Base-by-base conservation (phyloP, 495 filamentous ascomycete species). In the Penicillium manginii region DNA sequence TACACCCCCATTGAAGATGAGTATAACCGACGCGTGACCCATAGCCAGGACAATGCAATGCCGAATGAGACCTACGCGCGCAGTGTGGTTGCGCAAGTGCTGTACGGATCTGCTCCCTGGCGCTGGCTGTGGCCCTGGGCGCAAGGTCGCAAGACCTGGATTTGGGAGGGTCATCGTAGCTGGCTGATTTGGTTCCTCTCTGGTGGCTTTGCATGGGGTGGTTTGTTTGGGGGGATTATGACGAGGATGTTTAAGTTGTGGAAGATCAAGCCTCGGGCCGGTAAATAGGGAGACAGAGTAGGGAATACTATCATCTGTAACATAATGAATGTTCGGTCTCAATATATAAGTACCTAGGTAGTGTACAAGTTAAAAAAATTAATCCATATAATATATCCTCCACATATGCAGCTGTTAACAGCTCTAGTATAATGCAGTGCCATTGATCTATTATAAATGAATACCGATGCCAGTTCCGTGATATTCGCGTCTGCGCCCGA, bases 1-100 rank as follows among this genome's bases (percentile, higher is more conserved):
- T 87, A 86, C 62, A 19, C 71, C 1, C 78, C 82, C 0, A 76
- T 88, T 39, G 71, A 78, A 17, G 73, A 60, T 8, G 76, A 83
- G 45, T 89, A 84, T 66, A 60, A 69, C 53, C 68, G 73, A 46
- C 73, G 86, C 18, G 73, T 84, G 45, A 76, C 57, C 37, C 82
- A 88, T 68, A 84, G 81, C 54, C 86, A 88, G 66, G 69, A 81
- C 26, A 75, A 75, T 23, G 82, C 79, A 0, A 84, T 86, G 80
- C 58, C 74, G 4, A 72, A 76, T 49, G 69, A 75, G 5, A 62
- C 57, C 19, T 89, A 88, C 73, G 86, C 86, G 1, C 66, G 68
- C 40, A 78, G 78, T 26, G 84, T 87, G 6, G 86, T 88, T 2
- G 59, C 57, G 9, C 77, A 85, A 54, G 75, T 86, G 15, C 62